phyloP scores from a whole-genome alignment of 805 yeast genomes.

The Metschnikowia baotianmanensis region DNA sequence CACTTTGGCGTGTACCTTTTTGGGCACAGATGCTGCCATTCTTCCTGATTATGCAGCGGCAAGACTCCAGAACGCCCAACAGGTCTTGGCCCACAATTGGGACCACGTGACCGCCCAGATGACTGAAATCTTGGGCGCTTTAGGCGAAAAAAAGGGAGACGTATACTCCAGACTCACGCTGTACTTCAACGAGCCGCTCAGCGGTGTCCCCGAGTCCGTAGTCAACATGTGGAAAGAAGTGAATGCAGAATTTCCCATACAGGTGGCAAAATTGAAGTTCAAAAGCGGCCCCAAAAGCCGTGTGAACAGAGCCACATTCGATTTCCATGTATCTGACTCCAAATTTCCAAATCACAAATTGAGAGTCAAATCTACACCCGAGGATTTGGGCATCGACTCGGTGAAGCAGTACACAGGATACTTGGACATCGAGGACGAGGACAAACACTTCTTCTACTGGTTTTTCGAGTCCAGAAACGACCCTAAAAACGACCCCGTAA shows the following conservation, averaged over 20 bases:
- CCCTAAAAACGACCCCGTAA: constrained; percentile 80
- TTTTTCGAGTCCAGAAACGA: constrained; percentile 74
- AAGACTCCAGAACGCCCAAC: constrained; percentile 12
- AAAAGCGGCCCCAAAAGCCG: constrained; percentile 45
- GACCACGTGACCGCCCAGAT: constrained; percentile 14
- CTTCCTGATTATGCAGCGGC: constrained; percentile 12
- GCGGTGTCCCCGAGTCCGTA: constrained; percentile 47
- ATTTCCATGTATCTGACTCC: constrained; percentile 39
- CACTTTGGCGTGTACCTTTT: constrained; percentile 13
- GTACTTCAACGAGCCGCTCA: constrained; percentile 50
- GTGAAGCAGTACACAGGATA: constrained; percentile 87
- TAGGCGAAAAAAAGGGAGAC: constrained; percentile 19
- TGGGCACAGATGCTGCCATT: constrained; percentile 17
- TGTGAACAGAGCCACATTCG: constrained; percentile 41
- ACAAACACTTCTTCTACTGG: constrained; percentile 92
- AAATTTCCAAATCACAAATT: constrained; percentile 37
- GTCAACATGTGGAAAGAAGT: constrained; percentile 61
- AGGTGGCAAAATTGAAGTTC: constrained; percentile 48
- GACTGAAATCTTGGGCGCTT: constrained; percentile 14
- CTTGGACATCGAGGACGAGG: constrained; percentile 76
- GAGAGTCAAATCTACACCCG: constrained; percentile 22
- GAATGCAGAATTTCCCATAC: constrained; percentile 58
- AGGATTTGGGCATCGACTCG: constrained; percentile 66
- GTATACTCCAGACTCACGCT: constrained; percentile 49
- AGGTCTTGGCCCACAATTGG: constrained; percentile 11